phyloP scores from a whole-genome alignment of 2,329 filamentous ascomycete genomes.

The Hypoxylon rubiginosum region DNA sequence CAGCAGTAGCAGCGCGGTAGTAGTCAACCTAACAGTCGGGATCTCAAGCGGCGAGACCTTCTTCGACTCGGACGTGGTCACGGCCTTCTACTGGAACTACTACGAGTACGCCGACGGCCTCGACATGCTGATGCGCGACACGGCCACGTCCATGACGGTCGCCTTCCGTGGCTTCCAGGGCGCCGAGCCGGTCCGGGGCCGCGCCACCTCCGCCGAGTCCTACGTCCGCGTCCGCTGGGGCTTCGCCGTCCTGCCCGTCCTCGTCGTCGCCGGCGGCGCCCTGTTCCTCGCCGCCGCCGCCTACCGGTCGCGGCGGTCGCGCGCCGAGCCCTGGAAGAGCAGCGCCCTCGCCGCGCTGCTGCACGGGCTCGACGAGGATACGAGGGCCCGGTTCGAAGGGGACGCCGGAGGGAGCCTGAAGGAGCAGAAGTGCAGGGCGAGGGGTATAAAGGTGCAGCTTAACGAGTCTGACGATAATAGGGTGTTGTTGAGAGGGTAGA shows the following conservation, averaged over 20 bases:
- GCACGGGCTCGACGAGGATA: slow-evolving; percentile 53
- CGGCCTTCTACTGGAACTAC: slow-evolving; percentile 58
- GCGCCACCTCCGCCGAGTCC: slow-evolving; percentile 48
- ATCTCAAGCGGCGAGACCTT: slow-evolving; percentile 52
- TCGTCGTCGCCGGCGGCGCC: slow-evolving; percentile 49
- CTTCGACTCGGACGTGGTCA: slow-evolving; percentile 55
- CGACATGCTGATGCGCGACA: slow-evolving; percentile 53
- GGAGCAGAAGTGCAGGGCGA: slow-evolving; percentile 47
- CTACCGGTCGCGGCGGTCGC: slow-evolving; percentile 44
- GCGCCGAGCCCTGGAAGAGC: slow-evolving; percentile 53
- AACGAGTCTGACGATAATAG: slow-evolving; percentile 40
- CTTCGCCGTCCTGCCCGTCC: slow-evolving; percentile 52
- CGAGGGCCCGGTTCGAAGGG: slow-evolving; percentile 44
- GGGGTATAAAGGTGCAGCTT: slow-evolving; percentile 46
- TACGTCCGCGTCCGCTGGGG: slow-evolving; percentile 55
- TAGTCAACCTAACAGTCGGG: slow-evolving; percentile 53
- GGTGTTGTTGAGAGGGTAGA: slow-evolving; percentile 19
- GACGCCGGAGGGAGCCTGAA: slow-evolving; percentile 35
- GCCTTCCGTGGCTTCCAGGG: slow-evolving; percentile 51
- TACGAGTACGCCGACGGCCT: slow-evolving; percentile 54
- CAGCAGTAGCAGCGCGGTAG: slow-evolving; percentile 39
- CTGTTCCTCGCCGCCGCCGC: slow-evolving; percentile 50
- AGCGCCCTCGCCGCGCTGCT: slow-evolving; percentile 54
- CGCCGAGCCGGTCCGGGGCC: slow-evolving; percentile 48
- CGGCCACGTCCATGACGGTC: slow-evolving; percentile 54